These are phyloP conservation scores for Zygotorulaspora florentina DNA, from an alignment of 805 yeast species.

Conservation along the genomic window DNA sequence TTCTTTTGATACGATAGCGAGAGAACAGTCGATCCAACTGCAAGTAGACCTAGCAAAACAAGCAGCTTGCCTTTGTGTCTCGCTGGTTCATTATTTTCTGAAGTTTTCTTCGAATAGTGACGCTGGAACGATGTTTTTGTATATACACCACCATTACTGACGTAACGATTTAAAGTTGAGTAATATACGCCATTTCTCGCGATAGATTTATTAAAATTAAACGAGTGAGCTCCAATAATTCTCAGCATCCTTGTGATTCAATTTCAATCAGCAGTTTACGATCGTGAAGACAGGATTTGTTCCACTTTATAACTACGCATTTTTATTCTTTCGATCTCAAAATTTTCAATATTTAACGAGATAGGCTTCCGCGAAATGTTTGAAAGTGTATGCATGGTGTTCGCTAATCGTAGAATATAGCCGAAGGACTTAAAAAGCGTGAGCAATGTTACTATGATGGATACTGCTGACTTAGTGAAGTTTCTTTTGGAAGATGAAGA, in stretches of 20 bases:
- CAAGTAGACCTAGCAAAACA: constrained; percentile 42
- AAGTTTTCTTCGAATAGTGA: neutral
- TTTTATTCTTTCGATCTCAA: too few relatives aligned
- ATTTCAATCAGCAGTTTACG: too few relatives aligned
- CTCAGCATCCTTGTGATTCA: too few relatives aligned
- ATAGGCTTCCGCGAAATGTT: too few relatives aligned
- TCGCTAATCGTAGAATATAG: too few relatives aligned
- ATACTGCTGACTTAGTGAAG: constrained; percentile 18
- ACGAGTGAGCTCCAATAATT: neutral
- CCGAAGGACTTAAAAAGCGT: too few relatives aligned
- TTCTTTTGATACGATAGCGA: constrained; percentile 43
- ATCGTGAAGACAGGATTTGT: too few relatives aligned
- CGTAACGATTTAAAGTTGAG: neutral
- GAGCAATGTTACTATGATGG: constrained; percentile 8
- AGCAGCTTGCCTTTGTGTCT: constrained; percentile 32
- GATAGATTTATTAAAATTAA: neutral
- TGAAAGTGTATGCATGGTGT: too few relatives aligned
- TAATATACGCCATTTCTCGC: neutral
- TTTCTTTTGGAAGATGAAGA: constrained; percentile 18
- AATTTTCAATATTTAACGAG: too few relatives aligned
- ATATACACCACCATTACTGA: neutral
- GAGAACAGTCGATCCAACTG: constrained; percentile 46
- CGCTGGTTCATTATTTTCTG: constrained; percentile 6
- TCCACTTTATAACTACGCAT: too few relatives aligned
- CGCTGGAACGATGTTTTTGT: neutral